These are phyloP conservation scores for Trichoderma atrobrunneum DNA, from an alignment of 2,329 filamentous ascomycete species.

Conservation along the genomic window DNA sequence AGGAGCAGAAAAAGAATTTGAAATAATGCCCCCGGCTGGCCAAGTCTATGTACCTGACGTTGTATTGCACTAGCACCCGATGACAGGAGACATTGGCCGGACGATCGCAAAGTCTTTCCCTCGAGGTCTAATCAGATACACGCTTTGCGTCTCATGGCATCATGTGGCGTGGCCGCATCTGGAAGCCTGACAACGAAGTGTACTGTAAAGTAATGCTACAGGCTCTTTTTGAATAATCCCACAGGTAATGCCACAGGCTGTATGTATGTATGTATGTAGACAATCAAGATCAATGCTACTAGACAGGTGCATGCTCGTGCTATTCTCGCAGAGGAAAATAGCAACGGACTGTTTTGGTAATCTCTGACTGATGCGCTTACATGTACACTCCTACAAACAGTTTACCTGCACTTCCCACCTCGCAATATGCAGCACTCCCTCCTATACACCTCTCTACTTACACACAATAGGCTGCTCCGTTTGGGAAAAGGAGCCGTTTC, in stretches of 20 bases:
- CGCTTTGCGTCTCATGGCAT: background rate
- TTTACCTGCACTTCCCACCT: background rate
- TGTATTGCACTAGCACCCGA: background rate
- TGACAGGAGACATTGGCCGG: background rate
- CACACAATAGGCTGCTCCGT: conserved; percentile 8
- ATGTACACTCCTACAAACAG: background rate
- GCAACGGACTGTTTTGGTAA: background rate
- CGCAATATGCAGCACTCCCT: background rate
- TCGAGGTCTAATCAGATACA: conserved; percentile 2
- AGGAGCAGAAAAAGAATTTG: background rate
- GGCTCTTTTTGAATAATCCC: background rate
- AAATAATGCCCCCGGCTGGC: background rate
- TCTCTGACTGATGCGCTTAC: background rate
- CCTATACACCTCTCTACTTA: background rate
- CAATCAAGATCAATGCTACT: background rate
- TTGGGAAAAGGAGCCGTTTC: background rate
- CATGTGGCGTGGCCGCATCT: background rate
- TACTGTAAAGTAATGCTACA: background rate
- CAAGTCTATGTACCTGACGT: background rate
- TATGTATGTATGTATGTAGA: background rate
- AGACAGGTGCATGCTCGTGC: background rate
- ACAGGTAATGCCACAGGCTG: background rate
- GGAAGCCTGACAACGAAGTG: background rate
- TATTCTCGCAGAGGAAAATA: background rate
- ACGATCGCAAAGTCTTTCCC: conserved; percentile 15